A percentile compares a stretch with the other conserved stretches of the same genome.
phyloP scores from a whole-genome alignment of 805 yeast genomes.

The Soucietia sequanensis region DNA sequence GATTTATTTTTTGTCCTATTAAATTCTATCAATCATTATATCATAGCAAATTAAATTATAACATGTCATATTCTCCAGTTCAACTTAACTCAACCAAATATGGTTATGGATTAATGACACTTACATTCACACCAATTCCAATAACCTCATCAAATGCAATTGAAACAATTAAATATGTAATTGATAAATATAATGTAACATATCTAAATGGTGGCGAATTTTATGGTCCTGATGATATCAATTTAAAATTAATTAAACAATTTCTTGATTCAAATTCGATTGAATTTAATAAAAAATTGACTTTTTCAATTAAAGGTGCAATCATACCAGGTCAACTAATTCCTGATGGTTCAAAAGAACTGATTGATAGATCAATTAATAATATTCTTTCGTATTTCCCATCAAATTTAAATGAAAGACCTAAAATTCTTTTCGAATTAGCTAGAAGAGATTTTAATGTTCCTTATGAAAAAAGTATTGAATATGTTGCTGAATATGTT shows the following conservation, averaged over 20 bases:
- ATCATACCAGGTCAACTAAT: slow-evolving; percentile 27
- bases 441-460: slow-evolving; percentile 65
- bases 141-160: slow-evolving; percentile 53
- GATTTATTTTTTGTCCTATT: too few relatives aligned
- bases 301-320: slow-evolving; percentile 71
- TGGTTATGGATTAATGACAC: slow-evolving; percentile 82
- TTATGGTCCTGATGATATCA: slow-evolving; percentile 56
- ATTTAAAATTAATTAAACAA: slow-evolving; percentile 54
- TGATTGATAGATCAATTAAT: slow-evolving; percentile 48
- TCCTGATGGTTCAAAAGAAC: slow-evolving; percentile 55
- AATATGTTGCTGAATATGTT: slow-evolving; percentile 55
- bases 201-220: slow-evolving; percentile 78
- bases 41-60: not conserved
- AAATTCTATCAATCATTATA: too few relatives aligned
- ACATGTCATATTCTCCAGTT: not conserved
- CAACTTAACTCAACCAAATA: not conserved
- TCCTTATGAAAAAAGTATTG: slow-evolving; percentile 61
- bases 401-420: slow-evolving; percentile 22
- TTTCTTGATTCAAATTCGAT: slow-evolving; percentile 55
- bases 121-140: slow-evolving; percentile 68
- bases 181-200: slow-evolving; percentile 42
- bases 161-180: slow-evolving; percentile 44
- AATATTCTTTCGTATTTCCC: slow-evolving; percentile 33
- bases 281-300: slow-evolving; percentile 51
- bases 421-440: slow-evolving; percentile 55